Percentiles rank a stretch among this genome's conserved stretches.
Conservation (phyloP, 2,329 filamentous ascomycete species). For the Domatiomyces catenatus region DNA sequence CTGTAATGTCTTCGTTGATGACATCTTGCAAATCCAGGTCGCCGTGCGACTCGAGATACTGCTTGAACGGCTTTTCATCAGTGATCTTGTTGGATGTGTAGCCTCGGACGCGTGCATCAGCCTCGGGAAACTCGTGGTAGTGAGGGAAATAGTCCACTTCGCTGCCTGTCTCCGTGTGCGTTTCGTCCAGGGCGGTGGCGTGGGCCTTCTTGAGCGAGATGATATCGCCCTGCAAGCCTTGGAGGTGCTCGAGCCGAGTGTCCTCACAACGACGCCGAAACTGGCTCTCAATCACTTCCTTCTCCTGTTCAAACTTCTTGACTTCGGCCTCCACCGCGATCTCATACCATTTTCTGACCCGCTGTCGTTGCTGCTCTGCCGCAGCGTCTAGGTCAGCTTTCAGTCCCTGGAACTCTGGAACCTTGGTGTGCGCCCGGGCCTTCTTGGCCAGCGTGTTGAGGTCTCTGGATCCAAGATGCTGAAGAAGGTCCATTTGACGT, state of each 20-base stretch:
- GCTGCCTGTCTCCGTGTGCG: constrained; percentile 25
- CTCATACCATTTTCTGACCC: constrained; percentile 22
- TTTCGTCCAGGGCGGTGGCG: constrained; percentile 26
- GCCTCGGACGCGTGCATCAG: constrained; percentile 11
- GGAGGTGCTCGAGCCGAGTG: constrained; percentile 21
- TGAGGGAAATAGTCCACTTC: constrained; percentile 19
- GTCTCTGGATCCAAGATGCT: constrained; percentile 25
- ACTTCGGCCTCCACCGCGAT: constrained; percentile 21
- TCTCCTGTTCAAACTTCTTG: constrained; percentile 20
- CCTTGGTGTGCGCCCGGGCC: constrained; percentile 26
- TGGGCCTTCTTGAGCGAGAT: constrained; percentile 26
- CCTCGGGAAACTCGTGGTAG: constrained; percentile 15
- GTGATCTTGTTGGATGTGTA: constrained; percentile 14
- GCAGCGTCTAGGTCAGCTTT: constrained; percentile 19
- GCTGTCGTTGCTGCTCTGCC: constrained; percentile 16
- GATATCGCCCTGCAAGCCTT: constrained; percentile 26
- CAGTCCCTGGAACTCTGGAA: constrained; percentile 25
- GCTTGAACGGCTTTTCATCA: constrained; percentile 16
- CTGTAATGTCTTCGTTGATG: constrained; percentile 15
- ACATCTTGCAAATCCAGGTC: constrained; percentile 14
- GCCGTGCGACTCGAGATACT: constrained; percentile 9
- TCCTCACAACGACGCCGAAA: constrained; percentile 19
- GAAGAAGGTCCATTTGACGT: constrained; percentile 27
- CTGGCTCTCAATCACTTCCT: constrained; percentile 21
- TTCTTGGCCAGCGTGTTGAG: constrained; percentile 26